Evolutionary conservation across 208 protist species (phyloP).

Genomic region (Wallacemonas collosoma): DNA sequence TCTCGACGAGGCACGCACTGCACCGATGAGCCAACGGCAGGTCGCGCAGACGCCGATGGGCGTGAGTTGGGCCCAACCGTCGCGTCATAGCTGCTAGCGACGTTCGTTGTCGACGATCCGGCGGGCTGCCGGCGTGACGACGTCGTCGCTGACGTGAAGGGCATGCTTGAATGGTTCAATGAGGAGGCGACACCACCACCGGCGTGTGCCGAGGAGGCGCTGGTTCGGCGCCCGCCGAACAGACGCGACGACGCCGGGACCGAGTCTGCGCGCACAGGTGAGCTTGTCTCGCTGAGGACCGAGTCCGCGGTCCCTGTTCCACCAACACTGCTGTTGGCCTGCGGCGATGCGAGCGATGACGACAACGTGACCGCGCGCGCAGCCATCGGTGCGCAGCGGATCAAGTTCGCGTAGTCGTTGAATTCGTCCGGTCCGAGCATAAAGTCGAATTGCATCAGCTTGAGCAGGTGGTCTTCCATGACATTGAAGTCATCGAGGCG

Average conservation of each 20-base stretch:
- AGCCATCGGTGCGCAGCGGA: conserved; percentile 13
- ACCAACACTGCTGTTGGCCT: neutral
- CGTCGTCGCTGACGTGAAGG: neutral
- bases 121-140: neutral
- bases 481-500: conserved; percentile 69
- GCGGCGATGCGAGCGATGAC: neutral
- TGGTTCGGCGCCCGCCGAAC: neutral
- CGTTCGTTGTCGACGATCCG: neutral
- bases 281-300: neutral
- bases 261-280: neutral
- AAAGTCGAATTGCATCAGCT: conserved; percentile 75
- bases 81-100: conserved; percentile 3
- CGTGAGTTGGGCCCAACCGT: neutral
- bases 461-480: conserved; percentile 73
- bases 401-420: conserved; percentile 52
- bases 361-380: neutral
- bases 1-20: neutral
- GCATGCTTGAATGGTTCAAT: neutral
- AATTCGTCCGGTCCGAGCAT: conserved; percentile 80
- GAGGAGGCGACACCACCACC: neutral
- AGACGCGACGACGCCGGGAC: neutral
- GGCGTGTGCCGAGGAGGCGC: neutral
- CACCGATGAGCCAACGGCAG: neutral
- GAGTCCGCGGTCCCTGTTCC: no score
- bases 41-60: neutral